A percentile compares a stretch with the other conserved stretches of the same genome.
Conservation (phyloP, 352 stramenopile genomes). For the Phytophthora pisi region DNA sequence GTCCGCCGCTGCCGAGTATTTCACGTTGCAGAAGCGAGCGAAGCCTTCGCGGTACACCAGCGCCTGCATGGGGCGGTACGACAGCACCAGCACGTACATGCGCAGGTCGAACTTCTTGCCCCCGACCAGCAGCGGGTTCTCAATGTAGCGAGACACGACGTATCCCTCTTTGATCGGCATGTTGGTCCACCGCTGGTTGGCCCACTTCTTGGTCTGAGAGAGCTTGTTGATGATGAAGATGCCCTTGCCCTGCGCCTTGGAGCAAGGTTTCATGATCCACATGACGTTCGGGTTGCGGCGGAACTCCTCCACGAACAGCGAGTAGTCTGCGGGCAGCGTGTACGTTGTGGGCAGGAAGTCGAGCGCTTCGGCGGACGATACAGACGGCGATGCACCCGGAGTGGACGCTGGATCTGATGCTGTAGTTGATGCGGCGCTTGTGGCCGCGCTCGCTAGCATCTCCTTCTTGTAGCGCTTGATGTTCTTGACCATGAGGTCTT, state of each 20-base stretch:
- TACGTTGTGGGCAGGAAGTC: conserved; percentile 93
- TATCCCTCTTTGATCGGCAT: conserved; percentile 87
- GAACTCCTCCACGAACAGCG: conserved; percentile 93
- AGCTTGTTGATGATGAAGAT: conserved; percentile 96
- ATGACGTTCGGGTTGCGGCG: conserved; percentile 83
- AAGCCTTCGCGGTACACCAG: conserved; percentile 90
- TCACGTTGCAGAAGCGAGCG: conserved; percentile 93
- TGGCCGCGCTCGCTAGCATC: conserved; percentile 21
- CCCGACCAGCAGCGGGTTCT: conserved; percentile 89
- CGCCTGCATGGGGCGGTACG: conserved; percentile 83
- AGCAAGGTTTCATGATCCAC: conserved; percentile 96
- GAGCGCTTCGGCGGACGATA: conserved; percentile 34
- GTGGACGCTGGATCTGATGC: neutral
- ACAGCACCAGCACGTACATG: conserved; percentile 93
- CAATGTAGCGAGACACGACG: conserved; percentile 90
- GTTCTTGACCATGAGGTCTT: conserved; percentile 92
- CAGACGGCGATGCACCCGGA: neutral
- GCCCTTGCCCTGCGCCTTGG: conserved; percentile 89
- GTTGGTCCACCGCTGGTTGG: conserved; percentile 69
- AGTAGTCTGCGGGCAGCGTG: conserved; percentile 92
- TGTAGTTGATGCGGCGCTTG: neutral
- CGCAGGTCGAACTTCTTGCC: conserved; percentile 95
- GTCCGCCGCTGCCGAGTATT: conserved; percentile 81
- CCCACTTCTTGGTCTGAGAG: conserved; percentile 92
- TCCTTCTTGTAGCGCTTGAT: conserved; percentile 90